Percentiles rank a stretch among this genome's conserved stretches.
These are phyloP conservation scores for Emergomyces pasteurianus DNA, from an alignment of 2,329 filamentous ascomycete species.

Conservation along the genomic window DNA sequence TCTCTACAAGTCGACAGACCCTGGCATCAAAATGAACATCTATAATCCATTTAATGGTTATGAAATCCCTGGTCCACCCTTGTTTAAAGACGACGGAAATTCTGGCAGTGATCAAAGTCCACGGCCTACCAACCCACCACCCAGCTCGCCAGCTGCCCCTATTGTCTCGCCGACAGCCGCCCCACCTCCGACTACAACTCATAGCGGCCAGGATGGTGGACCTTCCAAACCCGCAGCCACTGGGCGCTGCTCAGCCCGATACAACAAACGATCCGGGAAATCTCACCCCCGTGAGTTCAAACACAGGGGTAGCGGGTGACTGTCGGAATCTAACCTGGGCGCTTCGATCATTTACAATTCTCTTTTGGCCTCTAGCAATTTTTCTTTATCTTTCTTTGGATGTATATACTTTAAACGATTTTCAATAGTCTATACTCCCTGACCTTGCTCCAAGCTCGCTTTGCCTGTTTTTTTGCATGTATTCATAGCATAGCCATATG, in stretches of 20 bases:
- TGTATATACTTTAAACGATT: not conserved
- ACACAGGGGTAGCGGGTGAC: not conserved
- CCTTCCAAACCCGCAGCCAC: not conserved
- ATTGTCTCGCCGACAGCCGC: not conserved
- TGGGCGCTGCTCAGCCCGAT: not conserved
- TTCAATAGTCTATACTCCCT: not conserved
- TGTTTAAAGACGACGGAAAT: constrained; percentile 15
- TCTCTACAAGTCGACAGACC: constrained; percentile 46
- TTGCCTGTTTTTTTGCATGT: not conserved
- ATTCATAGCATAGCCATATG: not conserved
- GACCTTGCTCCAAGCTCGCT: not conserved
- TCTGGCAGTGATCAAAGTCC: not conserved
- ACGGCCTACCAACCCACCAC: not conserved
- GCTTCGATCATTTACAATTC: not conserved
- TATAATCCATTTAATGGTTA: constrained; percentile 40
- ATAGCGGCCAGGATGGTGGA: not conserved
- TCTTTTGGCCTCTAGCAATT: not conserved
- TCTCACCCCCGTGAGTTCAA: not conserved
- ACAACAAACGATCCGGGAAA: not conserved
- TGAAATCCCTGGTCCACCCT: constrained; percentile 39
- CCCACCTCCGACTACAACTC: not conserved
- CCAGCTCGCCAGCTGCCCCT: not conserved
- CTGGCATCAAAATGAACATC: constrained; percentile 49
- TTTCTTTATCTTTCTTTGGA: not conserved
- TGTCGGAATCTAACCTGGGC: not conserved